A percentile compares a stretch with the other conserved stretches of the same genome.
Evolutionary conservation across 2,329 filamentous ascomycete genomes (phyloP).

Genomic region (Monilinia vaccinii-corymbosi): DNA sequence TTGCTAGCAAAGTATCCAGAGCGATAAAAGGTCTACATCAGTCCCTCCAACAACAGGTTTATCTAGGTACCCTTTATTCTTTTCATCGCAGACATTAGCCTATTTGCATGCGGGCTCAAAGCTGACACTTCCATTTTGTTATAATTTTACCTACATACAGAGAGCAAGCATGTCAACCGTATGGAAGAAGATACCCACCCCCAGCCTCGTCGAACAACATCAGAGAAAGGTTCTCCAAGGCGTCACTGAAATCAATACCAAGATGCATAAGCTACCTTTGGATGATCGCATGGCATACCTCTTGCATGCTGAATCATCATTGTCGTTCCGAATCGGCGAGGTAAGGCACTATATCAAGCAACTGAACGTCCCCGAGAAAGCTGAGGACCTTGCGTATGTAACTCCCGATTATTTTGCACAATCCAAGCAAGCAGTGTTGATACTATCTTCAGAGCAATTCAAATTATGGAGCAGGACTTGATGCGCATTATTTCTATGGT

Average conservation of each 20-base stretch:
- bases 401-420: accelerated
- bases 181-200: not conserved
- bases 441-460: not conserved
- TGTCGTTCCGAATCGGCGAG: not conserved
- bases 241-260: not conserved
- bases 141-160: not conserved
- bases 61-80: not conserved
- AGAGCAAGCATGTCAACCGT: not conserved
- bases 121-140: not conserved
- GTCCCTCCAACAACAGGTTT: not conserved
- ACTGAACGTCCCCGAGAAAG: not conserved
- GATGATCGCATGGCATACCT: not conserved
- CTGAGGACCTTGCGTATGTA: not conserved
- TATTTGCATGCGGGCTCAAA: not conserved
- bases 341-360: not conserved
- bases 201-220: not conserved
- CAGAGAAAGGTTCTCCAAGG: not conserved
- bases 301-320: not conserved
- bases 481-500: not conserved
- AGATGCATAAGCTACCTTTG: not conserved
- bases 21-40: not conserved
- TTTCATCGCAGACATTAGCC: not conserved
- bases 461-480: not conserved
- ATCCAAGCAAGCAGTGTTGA: not conserved
- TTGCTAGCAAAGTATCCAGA: not conserved